Conservation (phyloP, 805 yeast genomes). For the Groenewaldozyma salmanticensis region DNA sequence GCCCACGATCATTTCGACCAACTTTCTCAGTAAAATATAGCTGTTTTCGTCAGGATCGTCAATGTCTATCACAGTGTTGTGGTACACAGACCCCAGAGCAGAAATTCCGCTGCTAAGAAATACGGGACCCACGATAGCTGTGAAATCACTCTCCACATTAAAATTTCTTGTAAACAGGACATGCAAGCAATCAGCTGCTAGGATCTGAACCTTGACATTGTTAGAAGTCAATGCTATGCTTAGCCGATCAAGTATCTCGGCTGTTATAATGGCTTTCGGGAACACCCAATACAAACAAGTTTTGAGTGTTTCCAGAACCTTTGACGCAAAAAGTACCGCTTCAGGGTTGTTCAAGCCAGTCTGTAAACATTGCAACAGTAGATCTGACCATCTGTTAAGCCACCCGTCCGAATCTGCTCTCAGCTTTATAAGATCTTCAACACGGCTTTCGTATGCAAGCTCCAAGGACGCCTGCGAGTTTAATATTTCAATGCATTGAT, state of each 20-base stretch:
- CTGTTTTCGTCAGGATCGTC: conserved; percentile 66
- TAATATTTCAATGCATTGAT: conserved; percentile 75
- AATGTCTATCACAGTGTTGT: conserved; percentile 39
- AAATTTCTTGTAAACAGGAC: conserved; percentile 76
- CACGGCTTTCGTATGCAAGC: conserved; percentile 55
- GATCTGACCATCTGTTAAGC: conserved; percentile 64
- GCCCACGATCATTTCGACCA: conserved; percentile 88
- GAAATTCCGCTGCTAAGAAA: conserved; percentile 66
- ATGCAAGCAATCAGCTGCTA: conserved; percentile 87
- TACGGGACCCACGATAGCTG: conserved; percentile 67
- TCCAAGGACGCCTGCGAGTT: conserved; percentile 60
- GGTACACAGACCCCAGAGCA: conserved; percentile 56
- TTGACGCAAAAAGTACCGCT: conserved; percentile 41
- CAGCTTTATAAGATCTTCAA: conserved; percentile 45
- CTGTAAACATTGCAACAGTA: conserved; percentile 37
- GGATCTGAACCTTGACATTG: conserved; percentile 60
- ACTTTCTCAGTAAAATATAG: conserved; percentile 76
- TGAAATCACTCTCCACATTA: conserved; percentile 56
- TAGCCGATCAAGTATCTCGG: conserved; percentile 56
- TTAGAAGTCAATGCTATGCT: conserved; percentile 40
- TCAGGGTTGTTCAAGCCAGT: conserved; percentile 27
- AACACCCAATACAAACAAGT: conserved; percentile 88
- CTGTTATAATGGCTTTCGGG: conserved; percentile 59
- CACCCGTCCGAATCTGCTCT: conserved; percentile 75
- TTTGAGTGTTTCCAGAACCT: conserved; percentile 71